Evolutionary conservation across 768 basidiomycete genomes (phyloP).

Genomic region (Basidioascus undulatus): DNA sequence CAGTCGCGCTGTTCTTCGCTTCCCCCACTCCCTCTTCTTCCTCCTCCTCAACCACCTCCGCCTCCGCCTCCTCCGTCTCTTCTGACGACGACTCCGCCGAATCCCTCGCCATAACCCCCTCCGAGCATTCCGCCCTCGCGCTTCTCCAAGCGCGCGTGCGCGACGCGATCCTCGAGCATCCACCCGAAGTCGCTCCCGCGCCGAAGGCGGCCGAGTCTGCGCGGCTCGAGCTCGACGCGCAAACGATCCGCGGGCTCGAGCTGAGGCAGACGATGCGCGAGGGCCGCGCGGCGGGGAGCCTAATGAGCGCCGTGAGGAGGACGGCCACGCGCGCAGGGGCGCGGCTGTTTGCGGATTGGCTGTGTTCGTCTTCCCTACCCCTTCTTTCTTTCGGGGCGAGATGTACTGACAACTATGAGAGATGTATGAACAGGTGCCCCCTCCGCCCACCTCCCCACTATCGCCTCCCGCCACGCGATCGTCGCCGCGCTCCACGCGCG

Average conservation of each 20-base stretch:
- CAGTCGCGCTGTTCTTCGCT: too few relatives aligned
- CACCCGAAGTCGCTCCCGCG: slow-evolving; percentile 40
- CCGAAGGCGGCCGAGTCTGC: slow-evolving; percentile 30
- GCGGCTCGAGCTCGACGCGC: slow-evolving; percentile 73
- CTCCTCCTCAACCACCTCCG: not conserved
- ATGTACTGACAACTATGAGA: slow-evolving; percentile 3
- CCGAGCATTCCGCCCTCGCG: not conserved
- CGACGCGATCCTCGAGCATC: slow-evolving; percentile 35
- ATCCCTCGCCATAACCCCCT: slow-evolving; percentile 4
- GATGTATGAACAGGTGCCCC: slow-evolving; percentile 76
- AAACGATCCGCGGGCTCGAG: slow-evolving; percentile 73
- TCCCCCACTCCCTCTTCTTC: slow-evolving; percentile 4
- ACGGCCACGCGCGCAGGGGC: slow-evolving; percentile 57
- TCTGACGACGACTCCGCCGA: slow-evolving; percentile 6
- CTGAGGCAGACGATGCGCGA: slow-evolving; percentile 51
- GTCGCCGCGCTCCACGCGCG: slow-evolving; percentile 43
- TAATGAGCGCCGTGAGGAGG: slow-evolving; percentile 47
- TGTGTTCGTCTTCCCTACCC: slow-evolving; percentile 45
- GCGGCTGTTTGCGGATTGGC: slow-evolving; percentile 45
- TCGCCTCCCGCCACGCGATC: slow-evolving; percentile 47
- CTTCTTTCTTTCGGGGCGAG: too few relatives aligned
- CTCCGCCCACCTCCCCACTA: slow-evolving; percentile 46
- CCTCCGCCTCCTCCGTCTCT: not conserved
- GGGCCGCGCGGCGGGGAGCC: slow-evolving; percentile 44
- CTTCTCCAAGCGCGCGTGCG: too few relatives aligned